Evolutionary conservation across 2,329 filamentous ascomycete genomes (phyloP).

Genomic region (Fusarium anguioides): DNA sequence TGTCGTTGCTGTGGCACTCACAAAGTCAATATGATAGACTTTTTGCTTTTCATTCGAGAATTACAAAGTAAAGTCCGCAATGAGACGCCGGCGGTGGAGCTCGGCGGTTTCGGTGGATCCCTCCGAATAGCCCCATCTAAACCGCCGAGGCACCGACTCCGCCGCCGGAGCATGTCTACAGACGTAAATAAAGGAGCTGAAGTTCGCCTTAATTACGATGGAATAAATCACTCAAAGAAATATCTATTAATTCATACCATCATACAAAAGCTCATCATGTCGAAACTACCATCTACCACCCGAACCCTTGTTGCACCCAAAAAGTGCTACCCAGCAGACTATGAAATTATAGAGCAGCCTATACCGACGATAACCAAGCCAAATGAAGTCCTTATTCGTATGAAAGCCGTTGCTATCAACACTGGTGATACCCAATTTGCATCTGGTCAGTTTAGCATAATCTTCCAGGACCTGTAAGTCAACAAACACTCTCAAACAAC

Average conservation of each 20-base stretch:
- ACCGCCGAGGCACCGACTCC: slow-evolving; percentile 37
- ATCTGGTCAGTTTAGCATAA: slow-evolving; percentile 40
- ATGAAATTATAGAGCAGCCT: slow-evolving; percentile 56
- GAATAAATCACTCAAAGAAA: neutral
- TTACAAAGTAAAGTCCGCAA: neutral
- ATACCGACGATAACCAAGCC: slow-evolving; percentile 57
- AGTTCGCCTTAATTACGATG: neutral
- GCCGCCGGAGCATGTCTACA: slow-evolving; percentile 1
- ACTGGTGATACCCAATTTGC: slow-evolving; percentile 51
- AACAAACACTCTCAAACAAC: neutral
- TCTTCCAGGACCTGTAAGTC: slow-evolving; percentile 47
- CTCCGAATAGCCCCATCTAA: slow-evolving; percentile 22
- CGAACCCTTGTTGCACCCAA: slow-evolving; percentile 57
- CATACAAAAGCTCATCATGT: slow-evolving; percentile 37
- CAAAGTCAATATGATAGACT: too few species aligned
- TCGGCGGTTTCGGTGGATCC: slow-evolving; percentile 44
- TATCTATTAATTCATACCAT: fast-evolving
- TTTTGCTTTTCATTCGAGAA: neutral
- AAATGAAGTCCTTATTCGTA: slow-evolving; percentile 56
- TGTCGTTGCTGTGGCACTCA: neutral
- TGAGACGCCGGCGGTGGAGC: slow-evolving; percentile 32
- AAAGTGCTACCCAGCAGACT: slow-evolving; percentile 53
- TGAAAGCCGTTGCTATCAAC: slow-evolving; percentile 53
- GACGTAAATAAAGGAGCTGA: slow-evolving; percentile 28
- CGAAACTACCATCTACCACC: slow-evolving; percentile 53